A percentile compares a stretch with the other conserved stretches of the same genome.
phyloP scores from a whole-genome alignment of 208 protist species.

The Trichomonas gallinae region DNA sequence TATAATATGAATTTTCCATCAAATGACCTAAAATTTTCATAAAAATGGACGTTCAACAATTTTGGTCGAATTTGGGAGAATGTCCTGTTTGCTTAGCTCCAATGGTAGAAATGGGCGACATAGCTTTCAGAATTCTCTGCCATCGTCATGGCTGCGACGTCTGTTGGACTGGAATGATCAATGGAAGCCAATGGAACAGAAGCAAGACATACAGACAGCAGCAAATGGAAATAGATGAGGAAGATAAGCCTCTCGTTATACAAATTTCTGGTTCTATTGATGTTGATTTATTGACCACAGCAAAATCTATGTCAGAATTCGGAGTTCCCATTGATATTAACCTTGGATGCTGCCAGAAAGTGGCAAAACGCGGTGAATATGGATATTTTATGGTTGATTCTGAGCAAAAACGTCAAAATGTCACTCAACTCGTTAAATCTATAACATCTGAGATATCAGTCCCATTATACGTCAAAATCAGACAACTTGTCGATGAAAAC shows the following conservation, averaged over 20 bases:
- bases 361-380: not conserved
- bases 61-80: not conserved
- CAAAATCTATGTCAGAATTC: not conserved
- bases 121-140: not conserved
- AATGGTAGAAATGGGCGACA: not conserved
- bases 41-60: not conserved
- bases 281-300: not conserved
- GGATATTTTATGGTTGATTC: slow-evolving; percentile 16
- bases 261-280: not conserved
- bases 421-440: not conserved
- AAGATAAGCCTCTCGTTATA: not conserved
- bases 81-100: not conserved
- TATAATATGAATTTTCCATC: no score
- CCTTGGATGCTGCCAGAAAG: slow-evolving; percentile 15
- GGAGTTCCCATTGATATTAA: not conserved
- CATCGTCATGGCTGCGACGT: not conserved
- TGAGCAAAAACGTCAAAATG: not conserved
- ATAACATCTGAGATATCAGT: not conserved
- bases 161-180: slow-evolving; percentile 15
- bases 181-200: not conserved
- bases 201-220: not conserved
- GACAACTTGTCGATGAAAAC: not conserved
- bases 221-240: not conserved
- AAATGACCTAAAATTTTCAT: no score
- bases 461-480: not conserved